Evolutionary conservation across 768 basidiomycete species (phyloP), one percentile per base, ranked within the genome.

Genomic region (Podaxis rugospora): DNA sequence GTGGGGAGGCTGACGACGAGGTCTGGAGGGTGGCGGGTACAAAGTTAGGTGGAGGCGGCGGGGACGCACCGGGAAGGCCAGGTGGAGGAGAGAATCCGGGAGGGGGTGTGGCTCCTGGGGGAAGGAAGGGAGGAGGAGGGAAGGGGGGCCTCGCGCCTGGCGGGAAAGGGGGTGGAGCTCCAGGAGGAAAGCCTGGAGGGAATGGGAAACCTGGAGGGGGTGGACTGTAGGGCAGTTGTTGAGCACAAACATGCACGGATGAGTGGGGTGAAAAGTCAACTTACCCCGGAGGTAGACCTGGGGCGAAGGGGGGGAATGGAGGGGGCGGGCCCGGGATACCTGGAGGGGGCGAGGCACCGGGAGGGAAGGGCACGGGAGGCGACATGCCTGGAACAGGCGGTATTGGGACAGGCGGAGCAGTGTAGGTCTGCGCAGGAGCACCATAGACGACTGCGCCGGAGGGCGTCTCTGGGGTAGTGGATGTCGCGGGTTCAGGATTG

Each of bases 361-460:
- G 62, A 28, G 77, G 78, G 54, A 77, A 70, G 64, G 77, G 78
- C 6, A 75, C 72, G 11, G 79, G 75, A 1, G 71, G 71, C 18
- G 73, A 72, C 59, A 66, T 63, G 6, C 42, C 42, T 13, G 69
- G 68, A 27, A 70, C 72, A 37, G 75, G 67, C 28, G 76, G 75
- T 54, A 73, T 18, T 16, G 72, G 9, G 64, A 66, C 46, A 4
- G 81, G 78, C 2, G 83, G 80, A 37, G 78, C 75, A 16, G 79
- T 76, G 66, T 93, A 93, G 1, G 89, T 78, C 66, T 90, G 89
- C 0, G 92, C 84, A 2, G 88, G 85, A 32, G 88, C 90, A 21
- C 85, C 85, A 66, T 88, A 92, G 0, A 93, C 90, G 3, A 80
- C 83, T 77, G n/a, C 53, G 11, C 55, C 59, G 18, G 59, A 40